Percentiles rank a stretch among this genome's conserved stretches.
These are phyloP conservation scores for Herpetomonas samuelpessoai DNA, from an alignment of 208 protist species.

Conservation along the genomic window DNA sequence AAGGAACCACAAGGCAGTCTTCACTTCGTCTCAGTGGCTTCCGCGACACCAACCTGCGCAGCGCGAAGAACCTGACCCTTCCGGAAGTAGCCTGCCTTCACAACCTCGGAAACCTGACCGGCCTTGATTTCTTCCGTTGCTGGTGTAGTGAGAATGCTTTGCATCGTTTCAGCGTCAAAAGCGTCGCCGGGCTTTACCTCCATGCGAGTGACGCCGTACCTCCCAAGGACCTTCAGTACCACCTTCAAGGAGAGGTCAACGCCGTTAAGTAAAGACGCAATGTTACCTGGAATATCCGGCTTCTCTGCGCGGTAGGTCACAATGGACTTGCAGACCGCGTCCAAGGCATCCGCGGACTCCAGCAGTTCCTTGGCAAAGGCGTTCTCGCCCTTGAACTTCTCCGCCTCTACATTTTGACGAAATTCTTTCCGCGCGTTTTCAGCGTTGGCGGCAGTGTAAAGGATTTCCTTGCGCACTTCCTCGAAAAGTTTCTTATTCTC, in stretches of 20 bases:
- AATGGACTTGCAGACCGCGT: constrained; percentile 26
- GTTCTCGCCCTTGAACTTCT: constrained; percentile 22
- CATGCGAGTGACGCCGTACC: constrained; percentile 40
- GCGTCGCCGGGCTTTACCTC: constrained; percentile 17
- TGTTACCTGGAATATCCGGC: constrained; percentile 10
- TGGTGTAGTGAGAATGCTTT: constrained; percentile 44
- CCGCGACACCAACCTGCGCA: constrained; percentile 55
- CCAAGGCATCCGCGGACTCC: constrained; percentile 54
- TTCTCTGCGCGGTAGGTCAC: constrained; percentile 12
- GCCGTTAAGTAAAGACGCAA: constrained; percentile 26
- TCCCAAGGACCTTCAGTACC: constrained; percentile 36
- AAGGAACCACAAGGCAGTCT: too few relatives aligned
- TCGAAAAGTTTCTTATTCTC: constrained; percentile 27
- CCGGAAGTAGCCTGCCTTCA: constrained; percentile 55
- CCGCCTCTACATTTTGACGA: constrained; percentile 21
- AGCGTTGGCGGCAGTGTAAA: constrained; percentile 53
- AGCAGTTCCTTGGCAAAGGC: constrained; percentile 61
- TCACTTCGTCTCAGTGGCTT: constrained; percentile 17
- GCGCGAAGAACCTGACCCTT: constrained; percentile 39
- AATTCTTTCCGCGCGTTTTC: constrained; percentile 55
- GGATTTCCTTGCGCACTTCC: constrained; percentile 32
- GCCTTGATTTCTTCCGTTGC: constrained; percentile 20
- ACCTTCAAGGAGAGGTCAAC: constrained; percentile 50
- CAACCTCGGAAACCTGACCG: constrained; percentile 35
- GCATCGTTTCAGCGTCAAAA: constrained; percentile 40